phyloP scores from a whole-genome alignment of 2,329 filamentous ascomycete species.

The Exophiala sp. region DNA sequence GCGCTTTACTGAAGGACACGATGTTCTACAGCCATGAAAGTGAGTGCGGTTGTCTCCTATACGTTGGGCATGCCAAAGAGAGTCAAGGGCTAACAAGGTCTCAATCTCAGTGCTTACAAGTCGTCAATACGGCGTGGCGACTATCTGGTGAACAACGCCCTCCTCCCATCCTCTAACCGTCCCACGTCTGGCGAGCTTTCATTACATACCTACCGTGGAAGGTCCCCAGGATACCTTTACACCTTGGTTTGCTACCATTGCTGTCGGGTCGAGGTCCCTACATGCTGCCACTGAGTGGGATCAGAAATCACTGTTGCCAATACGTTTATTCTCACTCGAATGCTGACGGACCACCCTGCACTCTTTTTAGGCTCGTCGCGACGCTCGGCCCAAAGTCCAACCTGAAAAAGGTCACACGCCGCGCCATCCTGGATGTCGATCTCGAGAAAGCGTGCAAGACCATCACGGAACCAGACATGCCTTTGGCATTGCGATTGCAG shows the following conservation, averaged over 20 bases:
- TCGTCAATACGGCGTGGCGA: constrained; percentile 84
- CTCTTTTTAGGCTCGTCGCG: constrained; percentile 68
- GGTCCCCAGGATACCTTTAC: not conserved
- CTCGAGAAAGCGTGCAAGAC: constrained; percentile 79
- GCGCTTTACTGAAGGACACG: not conserved
- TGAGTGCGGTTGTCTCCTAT: constrained; percentile 41
- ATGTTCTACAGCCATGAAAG: constrained; percentile 98
- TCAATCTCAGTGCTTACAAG: constrained; percentile 62
- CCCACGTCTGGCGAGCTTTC: too few relatives aligned
- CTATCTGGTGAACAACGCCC: constrained; percentile 64
- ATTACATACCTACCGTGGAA: too few relatives aligned
- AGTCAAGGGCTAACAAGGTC: constrained; percentile 19
- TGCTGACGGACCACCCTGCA: constrained; percentile 30
- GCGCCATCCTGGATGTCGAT: constrained; percentile 82
- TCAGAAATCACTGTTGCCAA: too few relatives aligned
- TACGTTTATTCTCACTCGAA: not conserved
- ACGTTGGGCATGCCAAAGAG: not conserved
- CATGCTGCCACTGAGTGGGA: too few relatives aligned
- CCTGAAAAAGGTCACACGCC: constrained; percentile 69
- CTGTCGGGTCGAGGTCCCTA: not conserved
- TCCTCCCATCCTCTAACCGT: not conserved
- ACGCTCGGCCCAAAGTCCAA: constrained; percentile 71
- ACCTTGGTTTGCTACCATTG: too few relatives aligned
- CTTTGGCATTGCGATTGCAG: constrained; percentile 83
- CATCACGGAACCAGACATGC: constrained; percentile 78